Conservation (phyloP, 2,329 filamentous ascomycete species). For the Ilyonectria sp. region DNA sequence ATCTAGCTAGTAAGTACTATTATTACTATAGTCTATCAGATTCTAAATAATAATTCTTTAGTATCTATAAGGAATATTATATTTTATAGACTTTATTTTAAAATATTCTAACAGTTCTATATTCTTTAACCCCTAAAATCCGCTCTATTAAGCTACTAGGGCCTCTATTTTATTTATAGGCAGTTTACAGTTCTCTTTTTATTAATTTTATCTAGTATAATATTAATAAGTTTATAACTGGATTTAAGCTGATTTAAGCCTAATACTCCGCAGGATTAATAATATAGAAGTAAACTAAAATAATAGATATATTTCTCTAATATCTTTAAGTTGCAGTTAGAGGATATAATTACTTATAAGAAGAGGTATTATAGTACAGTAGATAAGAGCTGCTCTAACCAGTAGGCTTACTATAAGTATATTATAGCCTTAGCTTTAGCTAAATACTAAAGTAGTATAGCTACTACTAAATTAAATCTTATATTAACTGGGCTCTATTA, state of each 20-base stretch:
- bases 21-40: constrained; percentile 19
- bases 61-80: constrained; percentile 1
- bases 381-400: constrained; percentile 9
- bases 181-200: constrained; percentile 18
- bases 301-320: constrained; percentile 21
- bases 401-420: constrained; percentile 4
- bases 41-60: constrained; percentile 20
- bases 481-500: constrained; percentile 12
- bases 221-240: constrained; percentile 26
- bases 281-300: constrained; percentile 4
- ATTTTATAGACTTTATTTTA: constrained; percentile 19
- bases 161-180: constrained; percentile 19
- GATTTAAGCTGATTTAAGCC: constrained; percentile 13
- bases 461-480: constrained; percentile 24
- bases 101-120: neutral
- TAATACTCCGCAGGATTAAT: neutral
- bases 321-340: constrained; percentile 21
- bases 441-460: constrained; percentile 28
- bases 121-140: constrained; percentile 3
- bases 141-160: neutral
- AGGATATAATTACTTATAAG: constrained; percentile 21
- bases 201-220: constrained; percentile 19
- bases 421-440: constrained; percentile 21
- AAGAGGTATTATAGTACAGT: constrained; percentile 25
- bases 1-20: constrained; percentile 21